A percentile compares a stretch with the other conserved stretches of the same genome.
These are phyloP conservation scores for Penicillium sp. DNA, from an alignment of 2,329 filamentous ascomycete genomes.

Conservation along the genomic window DNA sequence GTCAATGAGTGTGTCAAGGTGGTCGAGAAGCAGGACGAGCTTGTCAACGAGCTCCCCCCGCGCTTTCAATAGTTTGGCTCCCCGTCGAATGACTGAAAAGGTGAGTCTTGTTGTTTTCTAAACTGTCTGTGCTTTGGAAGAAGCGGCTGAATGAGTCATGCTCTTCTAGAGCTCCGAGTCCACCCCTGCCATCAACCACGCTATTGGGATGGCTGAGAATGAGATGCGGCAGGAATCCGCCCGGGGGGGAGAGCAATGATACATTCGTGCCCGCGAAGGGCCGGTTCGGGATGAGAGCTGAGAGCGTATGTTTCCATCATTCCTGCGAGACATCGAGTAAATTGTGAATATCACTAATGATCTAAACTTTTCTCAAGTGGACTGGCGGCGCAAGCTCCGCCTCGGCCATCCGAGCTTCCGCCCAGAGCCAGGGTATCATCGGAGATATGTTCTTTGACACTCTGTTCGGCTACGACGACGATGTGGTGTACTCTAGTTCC, in stretches of 20 bases:
- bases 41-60: too few relatives aligned
- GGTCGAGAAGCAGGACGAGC: too few relatives aligned
- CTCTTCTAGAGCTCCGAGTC: neutral
- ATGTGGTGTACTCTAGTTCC: neutral
- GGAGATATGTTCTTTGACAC: neutral
- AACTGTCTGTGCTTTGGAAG: neutral
- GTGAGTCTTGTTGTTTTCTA: neutral
- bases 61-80: too few relatives aligned
- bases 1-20: neutral
- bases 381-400: neutral
- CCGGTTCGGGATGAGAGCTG: neutral
- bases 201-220: neutral
- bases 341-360: neutral
- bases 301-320: neutral
- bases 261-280: neutral
- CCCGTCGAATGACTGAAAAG: neutral
- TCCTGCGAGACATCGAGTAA: neutral
- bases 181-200: neutral
- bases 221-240: neutral
- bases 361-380: neutral
- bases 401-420: neutral
- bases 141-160: neutral
- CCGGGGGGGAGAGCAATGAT: neutral
- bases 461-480: neutral
- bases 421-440: too few relatives aligned